phyloP scores from a whole-genome alignment of 1,284 basidiomycete genomes.

The Fomitopsis betulina region DNA sequence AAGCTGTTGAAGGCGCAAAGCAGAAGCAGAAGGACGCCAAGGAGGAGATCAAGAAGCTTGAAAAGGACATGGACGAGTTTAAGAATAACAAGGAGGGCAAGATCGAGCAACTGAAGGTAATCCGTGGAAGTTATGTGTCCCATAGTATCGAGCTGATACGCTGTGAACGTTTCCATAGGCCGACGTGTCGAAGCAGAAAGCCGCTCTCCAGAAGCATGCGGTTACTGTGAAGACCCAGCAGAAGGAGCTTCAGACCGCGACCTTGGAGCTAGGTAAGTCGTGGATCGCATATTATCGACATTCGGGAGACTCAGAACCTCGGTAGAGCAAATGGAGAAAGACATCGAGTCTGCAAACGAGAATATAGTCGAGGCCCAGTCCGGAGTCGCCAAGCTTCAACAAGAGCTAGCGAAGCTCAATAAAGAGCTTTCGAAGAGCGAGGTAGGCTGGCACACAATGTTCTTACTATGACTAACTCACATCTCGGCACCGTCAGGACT shows the following conservation, averaged over 20 bases:
- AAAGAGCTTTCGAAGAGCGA: constrained; percentile 49
- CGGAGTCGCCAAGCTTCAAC: constrained; percentile 54
- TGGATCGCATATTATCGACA: background rate
- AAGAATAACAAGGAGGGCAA: constrained; percentile 98
- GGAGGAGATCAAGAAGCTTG: constrained; percentile 80
- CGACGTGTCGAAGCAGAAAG: constrained; percentile 79
- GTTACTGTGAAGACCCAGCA: constrained; percentile 82
- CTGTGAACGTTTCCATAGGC: constrained; percentile 40
- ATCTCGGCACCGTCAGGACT: constrained; percentile 35
- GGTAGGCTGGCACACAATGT: constrained; percentile 31
- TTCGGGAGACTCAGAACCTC: background rate
- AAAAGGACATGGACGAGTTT: constrained; percentile 98
- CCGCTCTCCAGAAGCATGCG: constrained; percentile 76
- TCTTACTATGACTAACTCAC: background rate
- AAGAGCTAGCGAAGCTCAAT: constrained; percentile 61
- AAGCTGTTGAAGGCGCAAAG: constrained; percentile 62
- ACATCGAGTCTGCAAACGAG: constrained; percentile 60
- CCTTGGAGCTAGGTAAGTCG: constrained; percentile 76
- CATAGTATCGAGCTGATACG: too few relatives aligned
- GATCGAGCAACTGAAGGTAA: constrained; percentile 88
- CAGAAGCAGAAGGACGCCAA: constrained; percentile 75
- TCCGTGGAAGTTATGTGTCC: constrained; percentile 7
- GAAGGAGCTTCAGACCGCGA: constrained; percentile 85
- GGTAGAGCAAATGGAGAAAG: constrained; percentile 80
- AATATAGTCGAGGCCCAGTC: constrained; percentile 59